Percentiles rank a stretch among this genome's conserved stretches.
Evolutionary conservation across 345 rosid genomes (phyloP).

Genomic region (Nephelium lappaceum): DNA sequence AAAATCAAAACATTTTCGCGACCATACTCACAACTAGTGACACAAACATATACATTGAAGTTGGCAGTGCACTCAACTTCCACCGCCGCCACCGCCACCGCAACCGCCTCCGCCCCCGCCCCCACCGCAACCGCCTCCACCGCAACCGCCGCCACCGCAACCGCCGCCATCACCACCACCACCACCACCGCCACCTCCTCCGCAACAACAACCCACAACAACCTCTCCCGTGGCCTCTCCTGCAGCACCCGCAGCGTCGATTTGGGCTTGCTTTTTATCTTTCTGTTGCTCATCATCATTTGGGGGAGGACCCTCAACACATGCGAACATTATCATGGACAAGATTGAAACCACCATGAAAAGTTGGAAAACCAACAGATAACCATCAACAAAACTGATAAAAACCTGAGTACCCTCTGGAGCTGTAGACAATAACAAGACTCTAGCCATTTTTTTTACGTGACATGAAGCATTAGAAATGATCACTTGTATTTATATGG

Average conservation of each 20-base stretch:
- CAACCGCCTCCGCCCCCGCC: background rate
- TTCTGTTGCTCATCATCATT: background rate
- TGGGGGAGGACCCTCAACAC: background rate
- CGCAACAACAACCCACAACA: slow-evolving; percentile 1
- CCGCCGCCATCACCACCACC: no score
- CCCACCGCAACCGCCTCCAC: no score
- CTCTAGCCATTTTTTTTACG: background rate
- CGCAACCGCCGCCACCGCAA: no score
- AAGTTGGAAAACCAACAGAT: background rate
- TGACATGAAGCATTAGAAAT: background rate
- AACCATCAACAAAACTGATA: background rate
- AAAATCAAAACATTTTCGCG: background rate
- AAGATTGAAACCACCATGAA: slow-evolving; percentile 2
- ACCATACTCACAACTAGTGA: background rate
- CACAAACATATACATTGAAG: background rate
- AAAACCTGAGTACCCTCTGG: background rate
- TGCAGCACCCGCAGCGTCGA: background rate
- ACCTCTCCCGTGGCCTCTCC: background rate
- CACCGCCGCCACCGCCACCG: background rate
- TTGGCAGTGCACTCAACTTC: background rate
- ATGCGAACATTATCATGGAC: slow-evolving; percentile 3
- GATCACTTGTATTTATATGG: slow-evolving; percentile 5
- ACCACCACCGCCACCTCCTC: background rate
- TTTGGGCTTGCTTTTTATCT: background rate
- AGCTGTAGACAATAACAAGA: background rate